Base-by-base conservation (phyloP, 2,329 filamentous ascomycete genomes). In the Tolypocladium guangdongense region DNA sequence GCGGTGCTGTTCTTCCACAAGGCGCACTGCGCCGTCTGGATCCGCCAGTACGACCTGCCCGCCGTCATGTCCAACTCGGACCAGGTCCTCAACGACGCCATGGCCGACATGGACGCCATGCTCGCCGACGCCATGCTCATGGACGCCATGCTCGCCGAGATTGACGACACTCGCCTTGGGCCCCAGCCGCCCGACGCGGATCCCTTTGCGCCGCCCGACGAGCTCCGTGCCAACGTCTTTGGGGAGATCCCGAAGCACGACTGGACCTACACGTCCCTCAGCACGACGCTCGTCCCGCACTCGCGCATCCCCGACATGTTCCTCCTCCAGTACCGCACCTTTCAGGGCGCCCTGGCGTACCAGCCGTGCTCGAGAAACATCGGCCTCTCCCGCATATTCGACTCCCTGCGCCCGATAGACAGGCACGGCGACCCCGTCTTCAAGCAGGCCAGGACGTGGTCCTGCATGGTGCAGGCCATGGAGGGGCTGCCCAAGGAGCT, bases 401-500 rank as follows among this genome's bases (percentile, higher is more conserved):
- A 57, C 1, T 35, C 55, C 2, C 53, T 69, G 11, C 20, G 47
- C 1, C 48, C 54, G n/a, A 36, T 63, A 18, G 63, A 68, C 30
- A 24, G 39, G 4, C 37, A 54, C 16, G 56, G 53, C 12, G 64
- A 70, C 48, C 37, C 32, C 12, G 0, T 64, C 16, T 68, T 68
- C 57, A 60, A 56, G 33, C 39, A 54, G 22, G 66, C 66, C 18
- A 61, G 67, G 18, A 48, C 54, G 7, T 70, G 67, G 67, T 63
- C 64, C 6, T 70, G 67, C 51, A 57, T 59, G 11, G 30, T 60
- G 2, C 67, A 70, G 51, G 55, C 59, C 6, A 20, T 30, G 0
- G 6, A 36, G 2, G 11, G 33, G 7, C 53, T 70, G 2, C 66
- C 65, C 18, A 64, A 58, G 46, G 59, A 64, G 35, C 51, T 68